A percentile compares a stretch with the other conserved stretches of the same genome.
phyloP scores from a whole-genome alignment of 2,329 filamentous ascomycete species.

The Malbranchea zuffiana region DNA sequence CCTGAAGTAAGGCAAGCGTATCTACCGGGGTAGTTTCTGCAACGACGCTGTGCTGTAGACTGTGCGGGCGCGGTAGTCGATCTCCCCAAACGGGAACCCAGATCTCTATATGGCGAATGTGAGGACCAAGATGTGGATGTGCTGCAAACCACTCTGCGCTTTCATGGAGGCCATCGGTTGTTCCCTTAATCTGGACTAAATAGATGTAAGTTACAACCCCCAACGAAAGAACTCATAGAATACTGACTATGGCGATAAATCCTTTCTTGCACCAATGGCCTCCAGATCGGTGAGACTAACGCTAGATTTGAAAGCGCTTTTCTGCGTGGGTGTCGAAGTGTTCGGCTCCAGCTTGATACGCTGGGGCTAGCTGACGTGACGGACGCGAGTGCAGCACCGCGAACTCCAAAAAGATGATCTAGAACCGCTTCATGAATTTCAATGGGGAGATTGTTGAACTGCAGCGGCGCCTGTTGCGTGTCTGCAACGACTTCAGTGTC shows the following conservation, averaged over 20 bases:
- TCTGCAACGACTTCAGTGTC: background rate
- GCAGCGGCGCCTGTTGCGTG: constrained; percentile 3
- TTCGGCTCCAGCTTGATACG: constrained; percentile 52
- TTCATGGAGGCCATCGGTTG: constrained; percentile 49
- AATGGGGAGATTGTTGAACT: constrained; percentile 45
- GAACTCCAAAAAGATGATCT: constrained; percentile 59
- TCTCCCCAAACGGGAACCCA: constrained; percentile 65
- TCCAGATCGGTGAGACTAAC: constrained; percentile 50
- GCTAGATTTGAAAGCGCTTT: constrained; percentile 57
- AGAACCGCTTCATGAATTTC: constrained; percentile 64
- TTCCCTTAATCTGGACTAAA: constrained; percentile 59
- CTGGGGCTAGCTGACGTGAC: constrained; percentile 44
- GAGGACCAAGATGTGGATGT: constrained; percentile 48
- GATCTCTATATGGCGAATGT: constrained; percentile 63
- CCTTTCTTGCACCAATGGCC: constrained; percentile 56
- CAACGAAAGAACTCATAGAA: constrained; percentile 4
- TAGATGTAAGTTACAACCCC: constrained; percentile 2
- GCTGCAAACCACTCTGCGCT: constrained; percentile 50
- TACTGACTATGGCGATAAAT: constrained; percentile 55
- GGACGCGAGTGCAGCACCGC: constrained; percentile 50
- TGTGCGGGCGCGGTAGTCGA: constrained; percentile 40
- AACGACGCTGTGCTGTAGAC: constrained; percentile 21
- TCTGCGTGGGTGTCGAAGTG: constrained; percentile 54
- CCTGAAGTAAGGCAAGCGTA: constrained; percentile 18
- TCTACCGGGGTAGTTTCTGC: constrained; percentile 19